Base-by-base conservation (phyloP, 345 rosid species). In the Cardamine occulta region DNA sequence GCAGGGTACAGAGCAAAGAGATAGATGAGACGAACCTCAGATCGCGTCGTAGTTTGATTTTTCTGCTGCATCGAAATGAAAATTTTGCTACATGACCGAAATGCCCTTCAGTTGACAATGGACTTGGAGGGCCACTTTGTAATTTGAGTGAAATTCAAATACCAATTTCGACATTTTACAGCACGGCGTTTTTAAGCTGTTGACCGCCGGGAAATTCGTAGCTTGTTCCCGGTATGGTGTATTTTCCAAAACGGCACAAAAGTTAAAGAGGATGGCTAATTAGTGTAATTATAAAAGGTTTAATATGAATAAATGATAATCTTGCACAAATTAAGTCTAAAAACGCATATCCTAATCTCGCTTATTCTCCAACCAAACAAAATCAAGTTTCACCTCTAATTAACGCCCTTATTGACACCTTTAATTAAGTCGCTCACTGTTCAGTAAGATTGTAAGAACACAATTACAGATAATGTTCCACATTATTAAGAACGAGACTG, bases 21-120 rank as follows among this genome's bases (percentile, higher is more conserved):
- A 57, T 34, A 44, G 70, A 73, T 28, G 81, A 52, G 62, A 59
- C 73, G 77, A 40, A 72, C 63, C 49, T 78, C 81, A 78, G 81
- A 78, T 78, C 74, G 70, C 78, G 64, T 72, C 77, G 52, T 7
- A 42, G 45, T 78, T 78, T 72, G 73, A 78, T 78, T 78, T 72
- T 66, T 78, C 77, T 35, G 72, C n/a, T n/a, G 1, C 73, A 72
- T 66, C 15, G 58, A 66, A 59, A 78, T 60, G 59, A 17, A 78
- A 35, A 24, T 3, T 26, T 54, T 3, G 5, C 0, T 17, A 64
- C 29, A 35, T 78, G 75, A 76, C 75, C 19, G 7, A 78, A 66
- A 40, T 78, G 52, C 74, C 78, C 81, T 66, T 66, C 48, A 24
- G 74, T 78, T 67, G 77, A 66, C 78, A 73, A 37, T 66, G 35